Percentiles rank a stretch among this genome's conserved stretches.
These are phyloP conservation scores for Tricharina praecox DNA, from an alignment of 495 filamentous ascomycete genomes.

Conservation along the genomic window DNA sequence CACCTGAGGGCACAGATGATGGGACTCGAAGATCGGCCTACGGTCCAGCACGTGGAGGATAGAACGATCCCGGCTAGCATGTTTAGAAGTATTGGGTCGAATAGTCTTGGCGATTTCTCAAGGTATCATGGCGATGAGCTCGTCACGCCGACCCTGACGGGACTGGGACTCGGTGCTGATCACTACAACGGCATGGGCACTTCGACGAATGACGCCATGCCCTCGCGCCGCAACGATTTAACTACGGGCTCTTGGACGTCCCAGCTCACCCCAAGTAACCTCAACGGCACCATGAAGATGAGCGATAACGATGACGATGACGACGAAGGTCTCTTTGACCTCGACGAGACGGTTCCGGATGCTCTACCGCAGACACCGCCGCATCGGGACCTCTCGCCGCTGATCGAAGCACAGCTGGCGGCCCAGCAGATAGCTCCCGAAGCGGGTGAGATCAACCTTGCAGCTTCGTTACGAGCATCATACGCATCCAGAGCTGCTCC, in stretches of 20 bases:
- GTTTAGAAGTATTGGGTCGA: constrained; percentile 5
- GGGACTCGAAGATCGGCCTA: constrained; percentile 4
- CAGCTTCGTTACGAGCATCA: neutral
- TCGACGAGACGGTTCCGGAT: constrained; percentile 25
- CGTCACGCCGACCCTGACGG: neutral
- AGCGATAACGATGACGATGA: constrained; percentile 16
- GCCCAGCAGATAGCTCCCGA: constrained; percentile 11
- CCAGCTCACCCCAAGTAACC: neutral
- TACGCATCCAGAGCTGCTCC: neutral
- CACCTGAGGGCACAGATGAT: too few species aligned
- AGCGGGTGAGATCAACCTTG: neutral
- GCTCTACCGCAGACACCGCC: constrained; percentile 12
- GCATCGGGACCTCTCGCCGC: constrained; percentile 19
- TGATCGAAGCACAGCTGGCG: constrained; percentile 13
- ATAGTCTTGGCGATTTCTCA: neutral
- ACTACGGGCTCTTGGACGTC: neutral
- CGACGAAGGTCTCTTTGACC: constrained; percentile 23
- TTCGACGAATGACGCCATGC: neutral
- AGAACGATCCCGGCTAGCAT: constrained; percentile 5
- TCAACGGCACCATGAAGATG: neutral
- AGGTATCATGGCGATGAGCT: constrained; percentile 4
- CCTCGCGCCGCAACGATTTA: neutral
- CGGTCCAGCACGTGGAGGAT: constrained; percentile 14
- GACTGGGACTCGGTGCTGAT: neutral
- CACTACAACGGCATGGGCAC: neutral